Evolutionary conservation across 1,284 basidiomycete genomes (phyloP).

Genomic region (Afroboletus lepidellus): DNA sequence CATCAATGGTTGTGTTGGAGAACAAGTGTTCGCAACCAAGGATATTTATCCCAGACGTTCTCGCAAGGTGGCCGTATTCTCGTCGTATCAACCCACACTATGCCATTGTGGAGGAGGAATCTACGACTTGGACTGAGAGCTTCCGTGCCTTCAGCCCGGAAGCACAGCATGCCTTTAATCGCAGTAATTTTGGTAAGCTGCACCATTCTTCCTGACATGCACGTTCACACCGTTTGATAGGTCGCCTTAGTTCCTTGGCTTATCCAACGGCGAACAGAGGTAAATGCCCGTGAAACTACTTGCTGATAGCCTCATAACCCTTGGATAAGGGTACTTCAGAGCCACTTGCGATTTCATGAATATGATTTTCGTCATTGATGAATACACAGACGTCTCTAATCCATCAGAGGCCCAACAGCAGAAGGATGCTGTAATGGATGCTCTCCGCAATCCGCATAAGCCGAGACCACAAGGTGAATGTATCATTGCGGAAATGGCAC

Average conservation of each 20-base stretch:
- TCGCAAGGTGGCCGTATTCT: neutral
- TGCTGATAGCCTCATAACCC: neutral
- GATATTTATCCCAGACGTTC: too few species aligned
- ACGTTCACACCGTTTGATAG: neutral
- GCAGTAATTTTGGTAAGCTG: neutral
- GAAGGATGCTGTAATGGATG: slow-evolving; percentile 37
- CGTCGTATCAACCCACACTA: neutral
- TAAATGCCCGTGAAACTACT: neutral
- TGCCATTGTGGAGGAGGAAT: neutral
- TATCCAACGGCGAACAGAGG: neutral
- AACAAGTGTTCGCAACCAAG: too few species aligned
- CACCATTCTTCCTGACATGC: neutral
- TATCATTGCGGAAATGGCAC: slow-evolving; percentile 11
- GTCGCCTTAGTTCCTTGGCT: neutral
- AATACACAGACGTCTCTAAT: neutral
- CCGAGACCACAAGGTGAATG: slow-evolving; percentile 17
- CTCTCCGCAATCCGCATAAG: slow-evolving; percentile 21
- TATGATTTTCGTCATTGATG: neutral
- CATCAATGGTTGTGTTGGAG: too few species aligned
- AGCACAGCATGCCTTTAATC: neutral
- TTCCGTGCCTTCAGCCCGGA: neutral
- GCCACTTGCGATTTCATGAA: neutral
- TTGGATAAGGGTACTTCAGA: neutral
- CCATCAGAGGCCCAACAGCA: slow-evolving; percentile 25
- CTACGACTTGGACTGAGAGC: neutral